Base-by-base conservation (phyloP, 352 stramenopile species). In the Salisapilia sapeloensis region DNA sequence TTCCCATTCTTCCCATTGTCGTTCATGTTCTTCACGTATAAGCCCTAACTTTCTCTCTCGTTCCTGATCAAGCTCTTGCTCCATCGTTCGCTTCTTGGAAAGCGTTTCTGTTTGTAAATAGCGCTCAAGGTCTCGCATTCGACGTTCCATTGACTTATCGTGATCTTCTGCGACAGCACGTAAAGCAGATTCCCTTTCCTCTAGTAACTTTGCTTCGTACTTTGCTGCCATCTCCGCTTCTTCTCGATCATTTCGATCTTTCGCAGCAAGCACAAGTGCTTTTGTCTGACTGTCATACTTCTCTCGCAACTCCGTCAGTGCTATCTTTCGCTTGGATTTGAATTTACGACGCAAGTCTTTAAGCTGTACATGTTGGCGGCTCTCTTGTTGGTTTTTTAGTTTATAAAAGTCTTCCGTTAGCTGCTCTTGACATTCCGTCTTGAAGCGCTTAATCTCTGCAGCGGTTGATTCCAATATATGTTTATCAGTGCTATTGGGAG, bases 341-440 rank as follows among this genome's bases (percentile, higher is more conserved):
- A 65, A 80, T 38, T 74, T 71, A 27, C 59, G 61, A 38, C 65
- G 53, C 19, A 80, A 42, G 14, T 80, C 60, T 31, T 61, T 52
- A 24, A 80, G 29, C 19, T 69, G 64, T 7, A 33, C 9, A 0
- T 18, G 19, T 30, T 70, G 59, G 25, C 47, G 50, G 18, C 46
- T 26, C 2, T 50, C 33, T 12, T 72, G 50, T 24, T 77, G 58
- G 16, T 53, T 22, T 5, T 42, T 28, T 4, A 70, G 46, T 8
- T 38, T 38, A 0, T 27, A 35, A 3, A 38, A 53, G 15, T 54
- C 61, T 1, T 24, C 38, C 30, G 64, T 43, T 21, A 66, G 59
- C 17, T 80, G 53, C 4, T 39, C 45, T 21, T 62, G 53, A 7
- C 56, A 65, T 2, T 24, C 30, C 2, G 32, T 27, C 7, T 45